Evolutionary conservation across 192 early-diverging fungal genomes (phyloP).

Genomic region (Pecoramyces ruminantium): DNA sequence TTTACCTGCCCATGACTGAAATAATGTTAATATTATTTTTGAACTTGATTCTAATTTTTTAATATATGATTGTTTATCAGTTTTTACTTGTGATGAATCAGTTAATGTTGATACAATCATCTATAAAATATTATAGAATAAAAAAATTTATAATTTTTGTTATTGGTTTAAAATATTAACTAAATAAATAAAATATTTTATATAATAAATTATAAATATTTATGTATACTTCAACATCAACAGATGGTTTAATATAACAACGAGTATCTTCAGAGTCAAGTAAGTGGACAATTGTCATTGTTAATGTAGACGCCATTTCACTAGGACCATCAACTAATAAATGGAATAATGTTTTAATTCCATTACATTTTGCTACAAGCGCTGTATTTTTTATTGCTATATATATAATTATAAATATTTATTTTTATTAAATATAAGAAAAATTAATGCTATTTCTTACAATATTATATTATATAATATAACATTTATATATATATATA

Average conservation of each 20-base stretch:
- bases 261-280: conserved; percentile 51
- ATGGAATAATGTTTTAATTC: conserved; percentile 48
- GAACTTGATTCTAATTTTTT: conserved; percentile 50
- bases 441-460: no score
- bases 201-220: no score
- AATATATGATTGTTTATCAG: conserved; percentile 31
- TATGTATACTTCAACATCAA: conserved; percentile 50
- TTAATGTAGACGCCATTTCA: conserved; percentile 35
- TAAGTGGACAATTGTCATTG: conserved; percentile 49
- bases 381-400: conserved; percentile 40
- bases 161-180: no score
- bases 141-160: no score
- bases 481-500: no score
- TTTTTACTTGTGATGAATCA: conserved; percentile 33
- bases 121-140: conserved; percentile 14
- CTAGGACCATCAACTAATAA: conserved; percentile 46
- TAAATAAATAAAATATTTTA: no score
- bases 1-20: conserved; percentile 54
- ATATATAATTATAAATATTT: no score
- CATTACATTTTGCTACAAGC: conserved; percentile 37
- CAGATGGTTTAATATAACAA: conserved; percentile 45
- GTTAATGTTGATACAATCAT: conserved; percentile 64
- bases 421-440: no score
- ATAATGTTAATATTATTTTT: conserved; percentile 36
- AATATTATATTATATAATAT: no score